Percentiles rank a stretch among this genome's conserved stretches.
Conservation (phyloP, 2,329 filamentous ascomycete species). For the Aureobasidium lini region DNA sequence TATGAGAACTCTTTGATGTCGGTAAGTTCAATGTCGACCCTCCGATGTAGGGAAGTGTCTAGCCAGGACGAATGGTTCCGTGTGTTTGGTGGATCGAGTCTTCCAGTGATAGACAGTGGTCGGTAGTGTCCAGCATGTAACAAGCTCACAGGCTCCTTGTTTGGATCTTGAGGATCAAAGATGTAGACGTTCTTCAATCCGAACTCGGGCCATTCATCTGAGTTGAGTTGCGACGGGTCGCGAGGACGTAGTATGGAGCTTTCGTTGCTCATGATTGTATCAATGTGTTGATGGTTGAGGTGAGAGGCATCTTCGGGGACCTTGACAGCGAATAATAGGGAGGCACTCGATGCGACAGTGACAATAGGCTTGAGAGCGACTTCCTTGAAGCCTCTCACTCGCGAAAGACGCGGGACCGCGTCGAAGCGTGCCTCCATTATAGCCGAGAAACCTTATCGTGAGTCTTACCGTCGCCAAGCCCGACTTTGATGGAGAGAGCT, state of each 20-base stretch:
- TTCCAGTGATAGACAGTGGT: slow-evolving; percentile 55
- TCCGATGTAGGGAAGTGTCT: not conserved
- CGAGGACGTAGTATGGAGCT: slow-evolving; percentile 34
- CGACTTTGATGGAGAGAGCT: slow-evolving; percentile 3
- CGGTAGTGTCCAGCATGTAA: slow-evolving; percentile 53
- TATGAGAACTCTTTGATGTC: slow-evolving; percentile 42
- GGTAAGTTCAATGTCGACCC: slow-evolving; percentile 46
- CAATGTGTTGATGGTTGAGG: not conserved
- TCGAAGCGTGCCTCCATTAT: not conserved
- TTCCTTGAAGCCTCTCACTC: not conserved
- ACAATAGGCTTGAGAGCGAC: not conserved
- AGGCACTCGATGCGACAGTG: not conserved
- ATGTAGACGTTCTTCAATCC: slow-evolving; percentile 54
- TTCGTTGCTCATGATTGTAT: slow-evolving; percentile 20
- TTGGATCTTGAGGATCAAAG: slow-evolving; percentile 43
- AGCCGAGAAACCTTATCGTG: not conserved
- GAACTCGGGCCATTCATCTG: slow-evolving; percentile 53
- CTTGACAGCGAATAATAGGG: not conserved
- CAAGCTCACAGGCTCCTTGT: slow-evolving; percentile 48
- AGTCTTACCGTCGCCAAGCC: not conserved
- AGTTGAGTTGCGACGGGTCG: slow-evolving; percentile 33
- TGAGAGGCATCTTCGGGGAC: not conserved
- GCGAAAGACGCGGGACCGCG: slow-evolving; percentile 20
- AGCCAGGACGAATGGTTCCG: slow-evolving; percentile 28
- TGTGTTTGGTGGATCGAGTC: slow-evolving; percentile 44